Evolutionary conservation across 768 basidiomycete genomes (phyloP), one percentile per base, ranked within the genome.

Genomic region (Tulasnella sp.): DNA sequence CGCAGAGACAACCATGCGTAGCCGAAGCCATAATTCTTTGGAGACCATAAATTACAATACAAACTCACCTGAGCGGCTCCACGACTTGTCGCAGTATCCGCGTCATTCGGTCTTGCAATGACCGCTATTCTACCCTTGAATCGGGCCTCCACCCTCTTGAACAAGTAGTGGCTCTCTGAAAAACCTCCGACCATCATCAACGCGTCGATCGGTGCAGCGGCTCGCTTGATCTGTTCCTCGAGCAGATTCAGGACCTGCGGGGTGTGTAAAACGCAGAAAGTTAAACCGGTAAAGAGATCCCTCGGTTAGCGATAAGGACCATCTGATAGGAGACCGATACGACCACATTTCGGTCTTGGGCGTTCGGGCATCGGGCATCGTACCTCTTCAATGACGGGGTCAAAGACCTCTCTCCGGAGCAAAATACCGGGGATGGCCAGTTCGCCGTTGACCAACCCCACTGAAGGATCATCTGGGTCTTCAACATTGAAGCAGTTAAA

Each of bases 111-210:
- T 75, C 95, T 90, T 44, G 92, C 92, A 83, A 96, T 93, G 79
- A 94, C 91, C 74, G 86, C 88, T 72, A 96, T 92, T 71, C 88
- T 88, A 52, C 88, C 85, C 9, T 88, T 87, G 83, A 96, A 94
- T 81, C 88, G 90, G 82, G 90, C 91, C 92, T 94, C 89, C 56
- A 96, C 92, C 81, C 90, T 89, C 83, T 90, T 88, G 86, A 93
- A 94, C 81, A 96, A 87, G 85, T 97, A 96, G 84, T 94, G 92
- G 84, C 93, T 93, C 9, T 92, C 93, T 31, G 85, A 92, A 85
- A 97, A 97, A 77, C 95, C 95, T 85, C 95, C 95, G 84, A 97
- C 94, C 83, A 96, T 90, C 82, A 97, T 89, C 75, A 97, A 86
- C 12, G 94, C 95, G 87, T 96, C 91, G 84, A 96, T 90, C 40